Percentiles rank a stretch among this genome's conserved stretches.
These are phyloP conservation scores for Fraxinus anomala DNA, from an alignment of 257 asterid genomes.

Conservation along the genomic window DNA sequence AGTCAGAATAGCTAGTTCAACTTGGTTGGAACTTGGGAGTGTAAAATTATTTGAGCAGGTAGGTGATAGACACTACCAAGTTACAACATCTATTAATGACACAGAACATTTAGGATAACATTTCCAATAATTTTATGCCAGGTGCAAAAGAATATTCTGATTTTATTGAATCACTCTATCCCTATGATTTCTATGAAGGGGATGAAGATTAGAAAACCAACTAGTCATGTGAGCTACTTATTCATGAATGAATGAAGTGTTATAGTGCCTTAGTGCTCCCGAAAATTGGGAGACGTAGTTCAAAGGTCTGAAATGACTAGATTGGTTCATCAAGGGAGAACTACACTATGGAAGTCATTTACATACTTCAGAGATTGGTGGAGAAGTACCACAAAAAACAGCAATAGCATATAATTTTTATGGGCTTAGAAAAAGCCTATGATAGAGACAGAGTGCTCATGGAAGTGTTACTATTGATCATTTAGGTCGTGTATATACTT, in stretches of 20 bases:
- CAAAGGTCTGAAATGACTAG: background rate
- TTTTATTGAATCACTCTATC: background rate
- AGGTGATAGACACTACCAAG: background rate
- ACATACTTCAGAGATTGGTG: background rate
- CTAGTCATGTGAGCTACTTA: too few relatives aligned
- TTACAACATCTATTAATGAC: background rate
- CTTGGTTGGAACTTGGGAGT: background rate
- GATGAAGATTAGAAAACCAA: too few relatives aligned
- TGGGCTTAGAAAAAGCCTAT: background rate
- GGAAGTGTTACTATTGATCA: background rate
- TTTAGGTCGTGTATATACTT: too few relatives aligned
- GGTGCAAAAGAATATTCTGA: background rate
- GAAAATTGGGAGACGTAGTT: background rate
- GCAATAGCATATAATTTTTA: background rate
- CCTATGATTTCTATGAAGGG: too few relatives aligned
- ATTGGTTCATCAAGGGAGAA: background rate
- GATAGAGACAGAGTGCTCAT: background rate
- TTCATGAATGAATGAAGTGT: too few relatives aligned
- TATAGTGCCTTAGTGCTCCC: too few relatives aligned
- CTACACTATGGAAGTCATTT: background rate
- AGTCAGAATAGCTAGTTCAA: constrained; percentile 8
- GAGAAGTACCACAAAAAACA: background rate
- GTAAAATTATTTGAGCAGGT: background rate
- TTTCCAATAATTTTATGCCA: background rate
- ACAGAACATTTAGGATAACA: background rate